These are phyloP conservation scores for Umbilicus rupestris DNA, from an alignment of 164 flowering plant genomes.

Conservation along the genomic window DNA sequence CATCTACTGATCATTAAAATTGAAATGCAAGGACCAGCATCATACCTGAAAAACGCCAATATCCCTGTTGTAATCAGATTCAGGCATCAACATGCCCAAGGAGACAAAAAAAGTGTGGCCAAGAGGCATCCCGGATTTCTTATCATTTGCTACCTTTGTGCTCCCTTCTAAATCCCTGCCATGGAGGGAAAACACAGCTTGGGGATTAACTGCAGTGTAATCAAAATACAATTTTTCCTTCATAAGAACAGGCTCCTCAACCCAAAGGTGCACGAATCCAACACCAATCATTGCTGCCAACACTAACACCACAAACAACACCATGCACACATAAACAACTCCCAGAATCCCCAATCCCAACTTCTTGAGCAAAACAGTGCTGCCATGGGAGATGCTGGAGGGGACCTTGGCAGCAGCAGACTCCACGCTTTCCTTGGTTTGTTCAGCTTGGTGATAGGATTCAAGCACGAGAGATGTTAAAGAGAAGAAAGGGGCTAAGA, in stretches of 20 bases:
- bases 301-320: slow-evolving; percentile 28
- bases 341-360: slow-evolving; percentile 38
- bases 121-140: slow-evolving; percentile 32
- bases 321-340: slow-evolving; percentile 32
- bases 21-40: background rate
- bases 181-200: slow-evolving; percentile 29
- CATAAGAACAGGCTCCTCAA: slow-evolving; percentile 54
- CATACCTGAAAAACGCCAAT: slow-evolving; percentile 77
- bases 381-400: slow-evolving; percentile 18
- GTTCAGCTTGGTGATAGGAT: slow-evolving; percentile 26
- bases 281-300: slow-evolving; percentile 41
- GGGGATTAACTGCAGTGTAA: slow-evolving; percentile 48
- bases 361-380: slow-evolving; percentile 22
- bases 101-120: slow-evolving; percentile 60
- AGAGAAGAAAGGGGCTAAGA: slow-evolving; percentile 22
- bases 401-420: slow-evolving; percentile 16
- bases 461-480: slow-evolving; percentile 20
- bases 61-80: slow-evolving; percentile 56
- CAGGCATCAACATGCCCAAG: slow-evolving; percentile 59
- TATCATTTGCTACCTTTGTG: slow-evolving; percentile 2
- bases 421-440: slow-evolving; percentile 17
- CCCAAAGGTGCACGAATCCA: slow-evolving; percentile 43
- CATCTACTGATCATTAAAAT: background rate
- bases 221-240: slow-evolving; percentile 47
- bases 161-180: slow-evolving; percentile 1